A percentile compares a stretch with the other conserved stretches of the same genome.
Conservation (phyloP, 106 monocot genomes). For the Dioscorea alata region DNA sequence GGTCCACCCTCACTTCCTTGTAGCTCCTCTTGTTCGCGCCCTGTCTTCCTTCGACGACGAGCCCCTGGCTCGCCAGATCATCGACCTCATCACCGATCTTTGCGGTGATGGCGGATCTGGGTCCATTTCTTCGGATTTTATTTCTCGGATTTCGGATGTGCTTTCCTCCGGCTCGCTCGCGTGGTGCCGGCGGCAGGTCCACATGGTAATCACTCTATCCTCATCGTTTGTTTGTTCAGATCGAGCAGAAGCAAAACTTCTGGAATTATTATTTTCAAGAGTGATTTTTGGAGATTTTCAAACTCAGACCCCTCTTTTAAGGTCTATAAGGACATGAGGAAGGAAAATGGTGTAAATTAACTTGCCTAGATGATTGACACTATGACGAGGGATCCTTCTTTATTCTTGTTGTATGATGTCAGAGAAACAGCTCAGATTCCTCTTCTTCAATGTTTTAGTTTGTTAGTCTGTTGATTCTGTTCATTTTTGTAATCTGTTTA, state of each 20-base stretch:
- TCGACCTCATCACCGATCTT: slow-evolving; percentile 52
- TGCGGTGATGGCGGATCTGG: slow-evolving; percentile 6
- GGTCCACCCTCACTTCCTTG: slow-evolving; percentile 44
- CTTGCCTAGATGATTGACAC: no score
- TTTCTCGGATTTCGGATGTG: slow-evolving; percentile 42
- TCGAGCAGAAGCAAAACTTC: not conserved
- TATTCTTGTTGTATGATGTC: no score
- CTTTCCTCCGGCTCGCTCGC: slow-evolving; percentile 38
- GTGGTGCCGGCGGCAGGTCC: slow-evolving; percentile 61
- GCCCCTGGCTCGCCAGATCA: slow-evolving; percentile 38
- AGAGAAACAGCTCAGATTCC: no score
- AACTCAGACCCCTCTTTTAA: no score
- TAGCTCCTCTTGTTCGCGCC: slow-evolving; percentile 43
- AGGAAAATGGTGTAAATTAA: no score
- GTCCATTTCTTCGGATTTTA: slow-evolving; percentile 44
- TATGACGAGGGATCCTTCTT: no score
- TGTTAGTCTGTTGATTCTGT: no score
- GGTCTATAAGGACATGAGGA: no score
- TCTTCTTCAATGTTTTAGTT: no score
- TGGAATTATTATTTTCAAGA: no score
- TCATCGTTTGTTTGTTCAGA: not conserved
- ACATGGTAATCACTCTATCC: slow-evolving; percentile 22
- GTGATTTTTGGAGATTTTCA: no score
- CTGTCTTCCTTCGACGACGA: slow-evolving; percentile 47
- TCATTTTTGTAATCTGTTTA: no score